A percentile compares a stretch with the other conserved stretches of the same genome.
These are phyloP conservation scores for Heterobasidion occidentale DNA, from an alignment of 1,284 basidiomycete species.

Conservation along the genomic window DNA sequence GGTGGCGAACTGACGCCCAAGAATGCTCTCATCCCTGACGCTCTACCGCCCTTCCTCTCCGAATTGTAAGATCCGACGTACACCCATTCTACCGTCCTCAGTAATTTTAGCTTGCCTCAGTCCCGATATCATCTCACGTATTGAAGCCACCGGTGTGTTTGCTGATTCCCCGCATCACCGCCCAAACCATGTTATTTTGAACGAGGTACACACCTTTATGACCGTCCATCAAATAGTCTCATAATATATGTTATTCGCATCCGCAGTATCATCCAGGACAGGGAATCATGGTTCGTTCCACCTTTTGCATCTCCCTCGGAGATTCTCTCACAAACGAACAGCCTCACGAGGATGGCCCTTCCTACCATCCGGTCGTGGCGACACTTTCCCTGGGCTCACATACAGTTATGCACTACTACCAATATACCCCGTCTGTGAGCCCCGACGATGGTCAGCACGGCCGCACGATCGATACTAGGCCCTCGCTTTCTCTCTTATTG, in stretches of 20 bases:
- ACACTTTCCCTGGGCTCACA: conserved; percentile 86
- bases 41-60: conserved; percentile 58
- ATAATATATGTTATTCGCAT: background rate
- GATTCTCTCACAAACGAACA: conserved; percentile 22
- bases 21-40: conserved; percentile 51
- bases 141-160: conserved; percentile 58
- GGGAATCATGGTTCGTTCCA: conserved; percentile 74
- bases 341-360: conserved; percentile 91
- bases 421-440: conserved; percentile 33
- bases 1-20: conserved; percentile 64
- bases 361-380: conserved; percentile 83
- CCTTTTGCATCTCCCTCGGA: conserved; percentile 3
- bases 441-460: conserved; percentile 19
- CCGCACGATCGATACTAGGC: conserved; percentile 51
- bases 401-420: conserved; percentile 80
- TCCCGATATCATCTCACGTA: conserved; percentile 69
- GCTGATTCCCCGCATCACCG: conserved; percentile 47
- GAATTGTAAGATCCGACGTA: conserved; percentile 37
- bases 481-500: conserved; percentile 68
- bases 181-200: conserved; percentile 85
- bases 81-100: background rate
- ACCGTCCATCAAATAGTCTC: background rate
- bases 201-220: conserved; percentile 45
- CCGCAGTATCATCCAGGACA: conserved; percentile 78
- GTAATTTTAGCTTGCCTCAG: conserved; percentile 27